Conservation (phyloP, 2,329 filamentous ascomycete genomes). For the Sordariomycetes sp. region DNA sequence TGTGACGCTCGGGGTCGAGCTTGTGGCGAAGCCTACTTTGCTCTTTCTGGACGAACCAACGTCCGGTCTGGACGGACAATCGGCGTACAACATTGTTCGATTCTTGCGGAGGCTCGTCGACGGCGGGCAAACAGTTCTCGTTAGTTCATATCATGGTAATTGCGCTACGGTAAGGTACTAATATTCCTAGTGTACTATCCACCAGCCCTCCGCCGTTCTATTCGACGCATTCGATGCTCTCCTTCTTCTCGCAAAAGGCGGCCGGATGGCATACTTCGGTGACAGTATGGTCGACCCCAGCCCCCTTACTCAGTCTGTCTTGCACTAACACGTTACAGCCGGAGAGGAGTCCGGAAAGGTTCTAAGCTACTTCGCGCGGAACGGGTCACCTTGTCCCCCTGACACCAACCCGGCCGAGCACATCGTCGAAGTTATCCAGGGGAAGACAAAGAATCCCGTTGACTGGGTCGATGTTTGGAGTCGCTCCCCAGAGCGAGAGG, state of each 20-base stretch:
- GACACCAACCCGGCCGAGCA: slow-evolving; percentile 31
- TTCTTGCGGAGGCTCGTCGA: slow-evolving; percentile 39
- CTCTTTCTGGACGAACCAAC: slow-evolving; percentile 63
- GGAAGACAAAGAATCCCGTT: slow-evolving; percentile 28
- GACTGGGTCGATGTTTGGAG: slow-evolving; percentile 45
- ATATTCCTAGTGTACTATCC: slow-evolving; percentile 37
- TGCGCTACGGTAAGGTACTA: not conserved
- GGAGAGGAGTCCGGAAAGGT: slow-evolving; percentile 10
- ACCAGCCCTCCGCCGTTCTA: slow-evolving; percentile 48
- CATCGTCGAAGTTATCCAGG: slow-evolving; percentile 34
- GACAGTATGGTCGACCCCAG: not conserved
- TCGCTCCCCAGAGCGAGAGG: slow-evolving; percentile 42
- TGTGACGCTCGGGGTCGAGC: slow-evolving; percentile 58
- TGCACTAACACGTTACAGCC: slow-evolving; percentile 3
- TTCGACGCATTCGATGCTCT: slow-evolving; percentile 30
- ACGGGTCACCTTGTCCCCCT: slow-evolving; percentile 31
- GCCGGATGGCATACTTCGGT: slow-evolving; percentile 9
- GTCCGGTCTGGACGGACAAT: slow-evolving; percentile 25
- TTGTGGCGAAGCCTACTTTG: slow-evolving; percentile 58
- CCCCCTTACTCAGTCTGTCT: not conserved
- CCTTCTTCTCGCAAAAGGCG: slow-evolving; percentile 12
- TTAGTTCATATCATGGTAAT: not conserved
- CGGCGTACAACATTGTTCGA: slow-evolving; percentile 26
- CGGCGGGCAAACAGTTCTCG: slow-evolving; percentile 51
- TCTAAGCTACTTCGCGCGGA: slow-evolving; percentile 35